Conservation (phyloP, 176 grass and related monocot genomes). For the Cocos nucifera region DNA sequence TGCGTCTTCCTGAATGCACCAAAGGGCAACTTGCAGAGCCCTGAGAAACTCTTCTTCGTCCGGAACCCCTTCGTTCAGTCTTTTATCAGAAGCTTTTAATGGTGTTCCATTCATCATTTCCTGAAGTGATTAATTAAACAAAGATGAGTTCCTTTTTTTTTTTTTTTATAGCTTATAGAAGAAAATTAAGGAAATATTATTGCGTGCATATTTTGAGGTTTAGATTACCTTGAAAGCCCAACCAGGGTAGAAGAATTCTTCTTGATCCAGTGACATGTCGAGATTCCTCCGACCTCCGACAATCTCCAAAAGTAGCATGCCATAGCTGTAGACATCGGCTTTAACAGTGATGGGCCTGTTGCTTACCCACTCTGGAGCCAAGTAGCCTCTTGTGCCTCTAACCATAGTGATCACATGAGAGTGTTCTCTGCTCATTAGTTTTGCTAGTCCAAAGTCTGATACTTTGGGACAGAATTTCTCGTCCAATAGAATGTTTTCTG, state of each 20-base stretch:
- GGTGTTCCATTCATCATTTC: too few species aligned
- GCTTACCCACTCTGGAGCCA: conserved; percentile 16
- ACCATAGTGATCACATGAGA: conserved; percentile 14
- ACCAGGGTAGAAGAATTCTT: conserved; percentile 14
- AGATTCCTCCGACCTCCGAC: conserved; percentile 12
- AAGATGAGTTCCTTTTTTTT: too few species aligned
- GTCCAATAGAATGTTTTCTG: background rate
- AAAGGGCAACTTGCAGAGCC: background rate
- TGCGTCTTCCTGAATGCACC: conserved; percentile 14
- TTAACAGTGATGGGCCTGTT: conserved; percentile 12
- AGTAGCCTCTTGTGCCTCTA: conserved; percentile 12
- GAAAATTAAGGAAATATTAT: too few species aligned
- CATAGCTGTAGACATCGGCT: conserved; percentile 9
- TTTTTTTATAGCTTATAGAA: too few species aligned
- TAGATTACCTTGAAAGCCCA: conserved; percentile 13
- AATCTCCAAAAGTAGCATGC: conserved; percentile 12
- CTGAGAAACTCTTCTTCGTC: background rate
- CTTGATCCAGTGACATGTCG: background rate
- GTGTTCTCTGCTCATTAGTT: conserved; percentile 13
- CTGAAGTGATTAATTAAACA: too few species aligned
- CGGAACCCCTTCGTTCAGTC: too few species aligned
- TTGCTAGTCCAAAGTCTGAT: conserved; percentile 10
- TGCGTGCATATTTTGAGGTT: too few species aligned
- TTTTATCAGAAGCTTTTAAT: too few species aligned
- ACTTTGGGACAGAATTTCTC: conserved; percentile 16